Percentiles rank a stretch among this genome's conserved stretches.
Evolutionary conservation across 2,329 filamentous ascomycete genomes (phyloP).

Genomic region (Stemphylium beticola): DNA sequence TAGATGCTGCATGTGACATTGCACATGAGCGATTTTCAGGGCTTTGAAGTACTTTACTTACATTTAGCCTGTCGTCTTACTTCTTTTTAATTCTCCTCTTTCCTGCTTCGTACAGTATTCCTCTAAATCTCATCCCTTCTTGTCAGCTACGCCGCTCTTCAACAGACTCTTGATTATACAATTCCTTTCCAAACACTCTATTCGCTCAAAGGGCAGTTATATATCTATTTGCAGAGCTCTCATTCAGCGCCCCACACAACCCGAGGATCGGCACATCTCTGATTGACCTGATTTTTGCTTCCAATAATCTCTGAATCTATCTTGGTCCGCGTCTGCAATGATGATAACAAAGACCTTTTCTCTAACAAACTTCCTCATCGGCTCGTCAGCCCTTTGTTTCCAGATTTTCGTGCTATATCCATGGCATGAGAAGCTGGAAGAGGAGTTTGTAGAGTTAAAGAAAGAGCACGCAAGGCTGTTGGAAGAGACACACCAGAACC

Average conservation of each 20-base stretch:
- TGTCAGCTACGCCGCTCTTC: not conserved
- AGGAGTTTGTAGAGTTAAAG: slow-evolving; percentile 65
- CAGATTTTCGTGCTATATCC: slow-evolving; percentile 74
- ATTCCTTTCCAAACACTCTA: not conserved
- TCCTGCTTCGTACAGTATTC: not conserved
- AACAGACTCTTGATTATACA: not conserved
- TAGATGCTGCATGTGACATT: slow-evolving; percentile 7
- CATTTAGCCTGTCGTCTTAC: not conserved
- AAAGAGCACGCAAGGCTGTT: slow-evolving; percentile 58
- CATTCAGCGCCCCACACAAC: not conserved
- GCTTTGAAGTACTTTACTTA: not conserved
- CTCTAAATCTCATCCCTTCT: not conserved
- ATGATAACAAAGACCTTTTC: slow-evolving; percentile 61
- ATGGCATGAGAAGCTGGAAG: slow-evolving; percentile 71
- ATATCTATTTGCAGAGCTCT: no score
- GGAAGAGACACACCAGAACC: slow-evolving; percentile 27
- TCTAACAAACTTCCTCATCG: slow-evolving; percentile 70
- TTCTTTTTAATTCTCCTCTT: not conserved
- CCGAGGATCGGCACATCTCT: not conserved
- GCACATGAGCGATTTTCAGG: slow-evolving; percentile 5
- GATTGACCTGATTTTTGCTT: not conserved
- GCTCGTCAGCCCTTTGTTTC: slow-evolving; percentile 68
- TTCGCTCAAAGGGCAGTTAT: not conserved
- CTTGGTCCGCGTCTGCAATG: slow-evolving; percentile 36
- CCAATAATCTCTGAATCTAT: not conserved